Conservation (phyloP, 2,329 filamentous ascomycete genomes). For the Orbilia ellipsospora region DNA sequence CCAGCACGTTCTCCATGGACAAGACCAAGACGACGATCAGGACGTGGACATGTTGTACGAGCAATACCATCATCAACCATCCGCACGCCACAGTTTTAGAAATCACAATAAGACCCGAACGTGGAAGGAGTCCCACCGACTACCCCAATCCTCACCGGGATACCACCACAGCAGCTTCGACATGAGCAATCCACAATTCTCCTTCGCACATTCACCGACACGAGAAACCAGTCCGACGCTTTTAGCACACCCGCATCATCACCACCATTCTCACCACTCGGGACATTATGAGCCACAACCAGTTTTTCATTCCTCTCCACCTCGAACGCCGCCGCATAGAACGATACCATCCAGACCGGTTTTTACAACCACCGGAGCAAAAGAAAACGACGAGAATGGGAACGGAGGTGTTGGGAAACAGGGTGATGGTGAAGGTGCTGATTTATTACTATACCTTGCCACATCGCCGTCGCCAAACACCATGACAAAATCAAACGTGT, state of each 20-base stretch:
- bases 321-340: constrained; percentile 72
- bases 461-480: constrained; percentile 87
- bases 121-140: constrained; percentile 57
- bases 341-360: constrained; percentile 77
- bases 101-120: constrained; percentile 37
- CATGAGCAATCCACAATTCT: constrained; percentile 61
- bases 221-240: constrained; percentile 61
- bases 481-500: constrained; percentile 62
- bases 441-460: constrained; percentile 83
- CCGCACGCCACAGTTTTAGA: constrained; percentile 41
- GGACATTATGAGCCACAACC: constrained; percentile 62
- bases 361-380: constrained; percentile 80
- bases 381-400: constrained; percentile 63
- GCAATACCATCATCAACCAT: not conserved
- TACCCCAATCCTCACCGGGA: constrained; percentile 58
- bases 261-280: constrained; percentile 66
- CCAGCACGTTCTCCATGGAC: constrained; percentile 54
- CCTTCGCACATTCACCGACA: constrained; percentile 68
- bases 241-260: constrained; percentile 65
- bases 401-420: constrained; percentile 68
- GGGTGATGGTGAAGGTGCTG: constrained; percentile 76
- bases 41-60: constrained; percentile 51
- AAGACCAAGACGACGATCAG: constrained; percentile 47
- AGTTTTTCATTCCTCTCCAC: constrained; percentile 72
- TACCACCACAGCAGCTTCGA: constrained; percentile 61